A percentile compares a stretch with the other conserved stretches of the same genome.
Evolutionary conservation across 805 yeast genomes (phyloP).

Genomic region (Candida lessepsii): DNA sequence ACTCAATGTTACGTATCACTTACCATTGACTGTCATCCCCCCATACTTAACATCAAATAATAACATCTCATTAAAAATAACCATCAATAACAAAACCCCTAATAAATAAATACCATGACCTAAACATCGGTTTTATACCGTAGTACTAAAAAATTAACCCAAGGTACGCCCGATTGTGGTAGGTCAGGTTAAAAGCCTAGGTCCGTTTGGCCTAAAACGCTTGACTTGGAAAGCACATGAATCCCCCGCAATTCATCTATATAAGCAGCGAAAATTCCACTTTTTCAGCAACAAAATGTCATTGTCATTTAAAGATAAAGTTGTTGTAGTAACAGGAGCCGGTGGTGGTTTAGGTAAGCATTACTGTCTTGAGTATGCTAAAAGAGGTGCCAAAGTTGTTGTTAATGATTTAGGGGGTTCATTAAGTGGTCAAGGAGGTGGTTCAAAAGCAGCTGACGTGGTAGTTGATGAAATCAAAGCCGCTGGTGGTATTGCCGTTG

Average conservation of each 20-base stretch:
- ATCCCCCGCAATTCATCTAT: constrained; percentile 8
- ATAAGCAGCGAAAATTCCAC: constrained; percentile 7
- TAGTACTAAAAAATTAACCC: no score
- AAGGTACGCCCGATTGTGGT: not conserved
- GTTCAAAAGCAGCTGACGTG: constrained; percentile 75
- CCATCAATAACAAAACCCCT: no score
- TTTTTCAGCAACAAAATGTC: constrained; percentile 21
- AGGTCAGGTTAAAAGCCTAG: not conserved
- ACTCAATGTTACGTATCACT: no score
- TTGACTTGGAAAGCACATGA: constrained; percentile 6
- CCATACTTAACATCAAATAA: no score
- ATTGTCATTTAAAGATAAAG: constrained; percentile 68
- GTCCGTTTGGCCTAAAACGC: not conserved
- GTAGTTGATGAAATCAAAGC: constrained; percentile 81
- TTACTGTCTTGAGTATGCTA: constrained; percentile 84
- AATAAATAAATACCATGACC: no score
- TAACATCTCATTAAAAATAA: no score
- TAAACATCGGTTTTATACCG: no score
- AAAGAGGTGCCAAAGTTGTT: constrained; percentile 91
- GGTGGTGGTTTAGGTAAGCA: constrained; percentile 95
- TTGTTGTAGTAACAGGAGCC: constrained; percentile 93
- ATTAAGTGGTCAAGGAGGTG: constrained; percentile 68
- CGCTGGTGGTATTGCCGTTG: constrained; percentile 83
- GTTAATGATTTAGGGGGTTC: constrained; percentile 93
- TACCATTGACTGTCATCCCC: no score